Evolutionary conservation across 768 basidiomycete species (phyloP).

Genomic region (Phanerochaete carnosa): DNA sequence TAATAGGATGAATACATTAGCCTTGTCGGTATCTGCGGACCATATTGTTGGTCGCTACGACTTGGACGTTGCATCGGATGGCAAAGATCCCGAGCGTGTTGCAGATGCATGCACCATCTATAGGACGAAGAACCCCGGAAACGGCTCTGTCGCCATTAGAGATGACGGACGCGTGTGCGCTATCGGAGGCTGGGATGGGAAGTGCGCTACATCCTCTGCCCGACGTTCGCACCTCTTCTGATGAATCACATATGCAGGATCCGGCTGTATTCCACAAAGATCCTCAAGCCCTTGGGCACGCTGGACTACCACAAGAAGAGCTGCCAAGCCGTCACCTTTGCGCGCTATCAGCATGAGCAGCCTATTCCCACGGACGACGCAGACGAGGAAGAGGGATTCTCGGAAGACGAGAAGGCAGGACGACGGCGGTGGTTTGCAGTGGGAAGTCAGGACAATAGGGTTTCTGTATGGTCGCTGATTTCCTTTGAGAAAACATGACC

Average conservation of each 20-base stretch:
- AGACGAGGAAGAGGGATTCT: conserved; percentile 20
- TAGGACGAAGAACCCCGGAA: conserved; percentile 77
- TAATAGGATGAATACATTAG: conserved; percentile 52
- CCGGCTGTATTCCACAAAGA: conserved; percentile 77
- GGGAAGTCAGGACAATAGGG: conserved; percentile 23
- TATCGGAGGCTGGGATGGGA: conserved; percentile 92
- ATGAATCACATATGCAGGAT: conserved; percentile 43
- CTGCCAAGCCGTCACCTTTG: conserved; percentile 76
- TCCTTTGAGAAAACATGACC: conserved; percentile 17
- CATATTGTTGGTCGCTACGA: conserved; percentile 69
- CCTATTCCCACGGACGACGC: not conserved
- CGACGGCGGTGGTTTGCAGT: conserved; percentile 24
- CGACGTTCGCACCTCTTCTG: not conserved
- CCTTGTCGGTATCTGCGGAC: conserved; percentile 84
- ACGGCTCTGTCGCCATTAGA: conserved; percentile 70
- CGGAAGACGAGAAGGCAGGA: conserved; percentile 19
- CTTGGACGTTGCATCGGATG: conserved; percentile 33
- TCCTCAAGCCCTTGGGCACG: conserved; percentile 80
- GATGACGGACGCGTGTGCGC: conserved; percentile 79
- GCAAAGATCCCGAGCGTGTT: conserved; percentile 13
- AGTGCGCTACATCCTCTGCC: conserved; percentile 44
- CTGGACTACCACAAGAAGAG: conserved; percentile 77
- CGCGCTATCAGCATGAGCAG: conserved; percentile 21
- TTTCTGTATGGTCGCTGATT: conserved; percentile 26
- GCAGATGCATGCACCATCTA: conserved; percentile 32